Conservation (phyloP, 345 rosid genomes). For the Stellera chamaejasme region DNA sequence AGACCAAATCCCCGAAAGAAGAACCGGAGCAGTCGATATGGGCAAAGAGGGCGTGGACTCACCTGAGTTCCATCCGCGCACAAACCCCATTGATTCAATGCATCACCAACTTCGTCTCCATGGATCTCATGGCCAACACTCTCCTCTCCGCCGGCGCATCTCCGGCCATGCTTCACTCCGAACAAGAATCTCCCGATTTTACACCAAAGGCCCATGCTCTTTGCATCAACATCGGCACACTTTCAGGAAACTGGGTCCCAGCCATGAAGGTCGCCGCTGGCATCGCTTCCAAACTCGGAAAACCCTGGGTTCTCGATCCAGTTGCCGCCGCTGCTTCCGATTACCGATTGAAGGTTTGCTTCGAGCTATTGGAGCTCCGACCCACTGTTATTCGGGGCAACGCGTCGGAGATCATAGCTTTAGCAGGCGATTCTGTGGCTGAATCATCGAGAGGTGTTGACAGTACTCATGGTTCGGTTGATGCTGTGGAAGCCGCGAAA, state of each 20-base stretch:
- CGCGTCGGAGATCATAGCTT: conserved; percentile 76
- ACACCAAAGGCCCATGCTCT: conserved; percentile 60
- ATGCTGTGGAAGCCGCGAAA: conserved; percentile 83
- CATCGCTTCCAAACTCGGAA: conserved; percentile 34
- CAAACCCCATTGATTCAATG: conserved; percentile 77
- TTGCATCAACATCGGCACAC: conserved; percentile 73
- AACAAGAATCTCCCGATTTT: conserved; percentile 63
- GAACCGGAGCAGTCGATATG: conserved; percentile 16
- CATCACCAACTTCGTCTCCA: conserved; percentile 87
- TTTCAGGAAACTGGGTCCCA: conserved; percentile 64
- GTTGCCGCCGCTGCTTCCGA: conserved; percentile 78
- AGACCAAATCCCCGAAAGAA: background rate
- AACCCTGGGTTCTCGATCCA: conserved; percentile 89
- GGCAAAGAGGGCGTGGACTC: conserved; percentile 36
- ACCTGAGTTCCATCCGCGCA: conserved; percentile 33
- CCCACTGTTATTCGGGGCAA: conserved; percentile 81
- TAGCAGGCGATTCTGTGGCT: conserved; percentile 44
- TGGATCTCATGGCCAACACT: conserved; percentile 85
- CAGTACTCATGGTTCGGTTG: conserved; percentile 66
- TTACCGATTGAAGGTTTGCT: conserved; percentile 65
- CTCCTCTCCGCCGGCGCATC: conserved; percentile 89
- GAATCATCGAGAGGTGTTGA: conserved; percentile 57
- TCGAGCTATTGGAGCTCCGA: conserved; percentile 52
- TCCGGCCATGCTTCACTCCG: conserved; percentile 83
- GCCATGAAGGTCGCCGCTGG: conserved; percentile 68